Conservation (phyloP, 768 basidiomycete genomes). For the Hydnum rufescens region DNA sequence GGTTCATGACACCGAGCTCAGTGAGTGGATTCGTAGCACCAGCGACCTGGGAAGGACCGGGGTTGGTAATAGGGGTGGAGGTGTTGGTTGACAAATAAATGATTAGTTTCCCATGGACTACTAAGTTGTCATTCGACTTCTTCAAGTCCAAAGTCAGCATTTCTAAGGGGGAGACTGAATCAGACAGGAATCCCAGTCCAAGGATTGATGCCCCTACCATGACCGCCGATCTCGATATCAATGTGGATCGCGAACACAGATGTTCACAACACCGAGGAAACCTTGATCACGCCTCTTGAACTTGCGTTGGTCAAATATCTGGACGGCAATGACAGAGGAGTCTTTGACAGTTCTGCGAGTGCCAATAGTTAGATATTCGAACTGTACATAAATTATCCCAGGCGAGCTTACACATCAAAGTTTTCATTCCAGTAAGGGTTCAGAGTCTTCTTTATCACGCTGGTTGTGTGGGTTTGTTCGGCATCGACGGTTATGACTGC, state of each 20-base stretch:
- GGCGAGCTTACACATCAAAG: conserved; percentile 69
- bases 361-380: conserved; percentile 1
- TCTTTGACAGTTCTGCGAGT: conserved; percentile 72
- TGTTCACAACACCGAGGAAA: conserved; percentile 93
- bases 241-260: conserved; percentile 77
- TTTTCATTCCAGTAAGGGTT: conserved; percentile 97
- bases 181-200: neutral
- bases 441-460: conserved; percentile 87
- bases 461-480: conserved; percentile 91
- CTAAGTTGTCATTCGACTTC: conserved; percentile 96
- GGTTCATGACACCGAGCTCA: conserved; percentile 12
- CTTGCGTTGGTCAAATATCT: conserved; percentile 98
- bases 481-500: conserved; percentile 97
- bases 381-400: neutral
- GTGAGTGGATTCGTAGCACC: conserved; percentile 23
- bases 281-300: conserved; percentile 98
- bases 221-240: conserved; percentile 80
- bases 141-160: conserved; percentile 94
- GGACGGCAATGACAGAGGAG: conserved; percentile 91
- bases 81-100: conserved; percentile 90
- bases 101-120: conserved; percentile 95
- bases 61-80: conserved; percentile 63
- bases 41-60: conserved; percentile 53
- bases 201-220: conserved; percentile 38
- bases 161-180: conserved; percentile 29